Percentiles rank a stretch among this genome's conserved stretches.
phyloP scores from a whole-genome alignment of 2,329 filamentous ascomycete genomes.

The Bipolaris zeicola region DNA sequence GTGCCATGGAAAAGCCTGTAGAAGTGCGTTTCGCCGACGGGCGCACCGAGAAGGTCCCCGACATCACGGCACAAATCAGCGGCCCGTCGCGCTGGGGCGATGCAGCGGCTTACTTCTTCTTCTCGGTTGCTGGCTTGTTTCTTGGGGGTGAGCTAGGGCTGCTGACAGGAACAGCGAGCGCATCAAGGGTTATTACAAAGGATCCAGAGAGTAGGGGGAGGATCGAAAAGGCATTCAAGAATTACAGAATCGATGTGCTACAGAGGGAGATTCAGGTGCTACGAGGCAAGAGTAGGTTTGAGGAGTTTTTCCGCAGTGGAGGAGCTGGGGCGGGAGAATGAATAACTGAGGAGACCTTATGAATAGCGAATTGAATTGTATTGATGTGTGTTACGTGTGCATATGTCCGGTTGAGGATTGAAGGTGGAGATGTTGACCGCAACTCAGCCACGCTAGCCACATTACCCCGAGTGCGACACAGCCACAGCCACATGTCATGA shows the following conservation, averaged over 20 bases:
- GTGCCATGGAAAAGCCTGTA: conserved; percentile 65
- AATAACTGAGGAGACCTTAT: too few relatives aligned
- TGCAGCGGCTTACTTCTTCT: conserved; percentile 66
- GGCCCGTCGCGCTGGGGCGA: conserved; percentile 63
- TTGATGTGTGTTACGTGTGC: not conserved
- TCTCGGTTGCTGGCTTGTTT: conserved; percentile 65
- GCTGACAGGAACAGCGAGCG: conserved; percentile 61
- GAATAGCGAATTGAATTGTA: not conserved
- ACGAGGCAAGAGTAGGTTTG: conserved; percentile 51
- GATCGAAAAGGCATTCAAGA: conserved; percentile 67
- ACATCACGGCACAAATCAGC: conserved; percentile 62
- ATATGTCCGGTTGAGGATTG: not conserved
- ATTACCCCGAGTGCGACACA: not conserved
- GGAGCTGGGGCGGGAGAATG: not conserved
- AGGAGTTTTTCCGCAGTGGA: conserved; percentile 33
- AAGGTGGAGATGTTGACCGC: not conserved
- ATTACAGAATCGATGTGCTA: conserved; percentile 67
- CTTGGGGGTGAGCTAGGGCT: conserved; percentile 68
- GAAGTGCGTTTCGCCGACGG: conserved; percentile 67
- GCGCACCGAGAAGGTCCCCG: conserved; percentile 63
- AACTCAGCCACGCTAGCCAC: not conserved
- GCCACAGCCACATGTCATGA: conserved; percentile 2
- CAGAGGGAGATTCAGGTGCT: conserved; percentile 63
- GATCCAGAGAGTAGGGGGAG: conserved; percentile 61
- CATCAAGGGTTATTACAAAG: conserved; percentile 57